phyloP scores from a whole-genome alignment of 2,329 filamentous ascomycete species.

The Xylaria digitata region DNA sequence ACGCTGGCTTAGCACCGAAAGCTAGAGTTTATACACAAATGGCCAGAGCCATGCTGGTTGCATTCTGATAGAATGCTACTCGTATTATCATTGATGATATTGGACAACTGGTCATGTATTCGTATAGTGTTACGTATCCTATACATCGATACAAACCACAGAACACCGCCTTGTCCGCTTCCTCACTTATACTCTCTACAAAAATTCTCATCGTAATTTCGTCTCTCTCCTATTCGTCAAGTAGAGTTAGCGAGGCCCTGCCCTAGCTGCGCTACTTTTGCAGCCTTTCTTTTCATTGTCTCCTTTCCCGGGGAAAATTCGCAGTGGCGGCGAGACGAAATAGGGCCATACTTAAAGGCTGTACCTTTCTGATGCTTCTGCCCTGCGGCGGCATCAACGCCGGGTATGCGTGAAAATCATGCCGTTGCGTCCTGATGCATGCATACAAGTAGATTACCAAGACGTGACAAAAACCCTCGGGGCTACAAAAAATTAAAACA shows the following conservation, averaged over 20 bases:
- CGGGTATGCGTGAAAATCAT: constrained; percentile 31
- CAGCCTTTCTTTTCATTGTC: neutral
- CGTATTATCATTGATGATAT: neutral
- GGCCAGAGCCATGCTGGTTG: neutral
- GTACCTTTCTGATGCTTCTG: constrained; percentile 25
- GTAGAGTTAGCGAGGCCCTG: constrained; percentile 9
- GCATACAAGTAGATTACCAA: constrained; percentile 34
- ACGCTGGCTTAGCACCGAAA: neutral
- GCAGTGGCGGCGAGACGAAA: constrained; percentile 21
- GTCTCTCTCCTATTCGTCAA: neutral
- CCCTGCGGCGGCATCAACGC: constrained; percentile 30
- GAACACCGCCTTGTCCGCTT: neutral
- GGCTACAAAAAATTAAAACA: constrained; percentile 24
- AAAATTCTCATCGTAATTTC: constrained; percentile 5
- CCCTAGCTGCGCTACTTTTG: neutral
- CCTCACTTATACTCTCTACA: constrained; percentile 7
- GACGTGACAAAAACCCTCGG: constrained; percentile 17
- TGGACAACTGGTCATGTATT: constrained; percentile 18
- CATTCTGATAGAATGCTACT: constrained; percentile 11
- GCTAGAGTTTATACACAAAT: neutral
- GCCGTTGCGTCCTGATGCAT: constrained; percentile 32
- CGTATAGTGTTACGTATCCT: constrained; percentile 19
- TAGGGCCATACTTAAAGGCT: constrained; percentile 25
- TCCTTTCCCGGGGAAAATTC: constrained; percentile 3
- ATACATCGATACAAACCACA: constrained; percentile 27